Base-by-base conservation (phyloP, 2,329 filamentous ascomycete species). In the Ophiocordyceps camponoti-floridani region DNA sequence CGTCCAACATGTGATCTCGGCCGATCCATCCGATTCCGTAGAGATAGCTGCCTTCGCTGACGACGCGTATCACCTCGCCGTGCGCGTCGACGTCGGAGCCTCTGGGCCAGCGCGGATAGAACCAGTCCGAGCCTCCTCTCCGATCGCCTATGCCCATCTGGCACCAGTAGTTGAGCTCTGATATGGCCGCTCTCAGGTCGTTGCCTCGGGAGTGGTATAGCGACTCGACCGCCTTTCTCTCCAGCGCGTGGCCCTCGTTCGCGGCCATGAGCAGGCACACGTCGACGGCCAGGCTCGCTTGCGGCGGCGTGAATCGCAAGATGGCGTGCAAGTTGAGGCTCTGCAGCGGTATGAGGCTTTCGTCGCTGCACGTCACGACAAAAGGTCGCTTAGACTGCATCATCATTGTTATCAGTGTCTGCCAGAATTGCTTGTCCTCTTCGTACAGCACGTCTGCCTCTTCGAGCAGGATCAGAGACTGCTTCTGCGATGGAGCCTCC, bases 391-490 rank as follows among this genome's bases (percentile, higher is more conserved):
- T 94, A 0, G 91, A 95, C 53, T 87, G 82, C 10, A 70, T 66
- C 47, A 94, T 85, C 47, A 98, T 72, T 18, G 74, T 73, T 41
- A 84, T 68, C 4, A 96, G 74, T 0, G 85, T 91, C 1, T 72
- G 63, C 91, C 91, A 98, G 56, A 98, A 98, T 49, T 89, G 82
- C 60, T 86, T 89, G 58, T 98, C 91, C 58, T 96, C 89, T 45
- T 94, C 88, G 58, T 91, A 98, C 1, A 98, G 70, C 14, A 96
- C 66, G 56, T 98, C 93, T 0, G 86, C 86, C 61, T 98, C 91
- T 60, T 98, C 91, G 1, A 98, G 69, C 2, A 98, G 68, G 49
- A 98, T 95, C 18, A 98, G 66, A 0, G 89, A 96, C 60, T 98
- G 91, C 54, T 93, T 94, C 59, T 96, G 89, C 26, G 66, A 58